phyloP scores from a whole-genome alignment of 192 early-diverging fungal species.

The Coemansia pectinata region DNA sequence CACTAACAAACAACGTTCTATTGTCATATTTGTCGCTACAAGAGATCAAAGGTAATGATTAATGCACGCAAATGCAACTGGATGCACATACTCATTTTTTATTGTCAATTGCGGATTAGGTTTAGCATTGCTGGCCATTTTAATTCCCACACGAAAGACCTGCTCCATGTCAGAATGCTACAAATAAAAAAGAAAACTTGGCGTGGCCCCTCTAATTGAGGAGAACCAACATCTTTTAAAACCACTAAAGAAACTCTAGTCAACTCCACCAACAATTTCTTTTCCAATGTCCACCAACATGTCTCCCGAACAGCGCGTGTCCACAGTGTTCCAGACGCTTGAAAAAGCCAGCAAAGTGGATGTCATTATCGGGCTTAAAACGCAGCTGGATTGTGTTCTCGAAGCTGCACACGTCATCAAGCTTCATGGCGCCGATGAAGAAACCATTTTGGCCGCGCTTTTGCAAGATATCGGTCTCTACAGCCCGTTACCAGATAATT shows the following conservation, averaged over 20 bases:
- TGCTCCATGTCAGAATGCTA: neutral
- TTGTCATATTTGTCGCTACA: too few relatives aligned
- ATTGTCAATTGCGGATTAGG: too few relatives aligned
- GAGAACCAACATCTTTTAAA: too few relatives aligned
- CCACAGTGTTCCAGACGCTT: slow-evolving; percentile 35
- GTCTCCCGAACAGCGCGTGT: slow-evolving; percentile 12
- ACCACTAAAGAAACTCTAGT: too few relatives aligned
- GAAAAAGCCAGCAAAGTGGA: slow-evolving; percentile 53
- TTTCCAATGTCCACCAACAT: neutral
- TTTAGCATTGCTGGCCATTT: neutral
- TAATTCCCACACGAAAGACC: neutral
- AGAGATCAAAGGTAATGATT: neutral
- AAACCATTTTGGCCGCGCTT: too few relatives aligned
- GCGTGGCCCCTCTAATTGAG: too few relatives aligned
- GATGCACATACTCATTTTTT: too few relatives aligned
- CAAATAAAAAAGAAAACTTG: neutral
- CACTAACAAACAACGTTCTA: too few relatives aligned
- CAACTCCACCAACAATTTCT: neutral
- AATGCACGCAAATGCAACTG: too few relatives aligned
- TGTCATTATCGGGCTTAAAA: slow-evolving; percentile 58
- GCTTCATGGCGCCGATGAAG: too few relatives aligned
- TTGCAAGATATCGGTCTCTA: slow-evolving; percentile 61
- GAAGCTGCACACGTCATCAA: too few relatives aligned
- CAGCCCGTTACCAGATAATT: slow-evolving; percentile 36
- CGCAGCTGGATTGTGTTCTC: too few relatives aligned